These are phyloP conservation scores for Talaromyces nanjingensis DNA, from an alignment of 495 filamentous ascomycete species.

Conservation along the genomic window DNA sequence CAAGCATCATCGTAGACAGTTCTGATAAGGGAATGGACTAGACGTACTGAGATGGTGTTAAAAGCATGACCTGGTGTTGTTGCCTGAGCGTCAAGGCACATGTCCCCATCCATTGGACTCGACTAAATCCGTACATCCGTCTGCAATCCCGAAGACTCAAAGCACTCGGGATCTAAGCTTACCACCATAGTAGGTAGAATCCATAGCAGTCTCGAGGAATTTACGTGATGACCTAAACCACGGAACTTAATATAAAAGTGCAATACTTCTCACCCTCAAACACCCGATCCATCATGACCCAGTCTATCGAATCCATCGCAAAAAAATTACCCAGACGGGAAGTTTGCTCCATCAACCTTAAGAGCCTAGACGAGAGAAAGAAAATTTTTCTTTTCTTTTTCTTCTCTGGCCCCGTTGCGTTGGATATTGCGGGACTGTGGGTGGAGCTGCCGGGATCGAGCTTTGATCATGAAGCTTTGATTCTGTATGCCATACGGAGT, in stretches of 20 bases:
- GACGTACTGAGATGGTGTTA: no score
- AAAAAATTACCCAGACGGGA: not conserved
- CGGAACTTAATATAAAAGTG: not conserved
- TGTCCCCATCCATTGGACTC: not conserved
- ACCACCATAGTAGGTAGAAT: not conserved
- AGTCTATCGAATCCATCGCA: not conserved
- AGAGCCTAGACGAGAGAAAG: not conserved
- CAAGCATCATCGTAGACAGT: no score
- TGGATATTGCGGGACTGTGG: not conserved
- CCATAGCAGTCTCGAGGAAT: not conserved
- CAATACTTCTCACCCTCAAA: not conserved
- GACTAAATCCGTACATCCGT: not conserved
- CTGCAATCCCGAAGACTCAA: not conserved
- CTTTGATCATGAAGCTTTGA: not conserved
- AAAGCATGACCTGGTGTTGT: no score
- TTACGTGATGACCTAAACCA: not conserved
- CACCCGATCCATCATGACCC: not conserved
- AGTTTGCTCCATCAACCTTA: not conserved
- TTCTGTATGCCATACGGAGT: not conserved
- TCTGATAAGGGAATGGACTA: no score
- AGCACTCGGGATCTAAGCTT: not conserved
- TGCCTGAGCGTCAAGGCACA: not conserved
- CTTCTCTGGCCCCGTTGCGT: not conserved
- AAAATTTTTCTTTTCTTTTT: not conserved
- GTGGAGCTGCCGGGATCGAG: not conserved